These are phyloP conservation scores for Cnidoscolus chayamansa DNA, from an alignment of 441 rosid species.

Conservation along the genomic window DNA sequence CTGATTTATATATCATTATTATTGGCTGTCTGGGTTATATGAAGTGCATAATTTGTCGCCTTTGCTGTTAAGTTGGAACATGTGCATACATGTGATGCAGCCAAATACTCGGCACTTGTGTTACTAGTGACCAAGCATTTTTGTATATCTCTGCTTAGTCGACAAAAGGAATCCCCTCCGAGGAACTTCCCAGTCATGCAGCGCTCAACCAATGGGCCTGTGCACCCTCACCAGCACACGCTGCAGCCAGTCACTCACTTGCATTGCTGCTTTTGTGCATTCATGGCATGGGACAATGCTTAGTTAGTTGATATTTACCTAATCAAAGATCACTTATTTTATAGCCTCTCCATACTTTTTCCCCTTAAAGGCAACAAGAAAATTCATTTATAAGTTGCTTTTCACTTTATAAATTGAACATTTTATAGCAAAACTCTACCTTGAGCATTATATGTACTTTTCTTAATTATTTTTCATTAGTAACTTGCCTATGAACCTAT, in stretches of 20 bases:
- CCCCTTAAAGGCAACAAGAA: not conserved
- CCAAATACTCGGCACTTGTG: no score
- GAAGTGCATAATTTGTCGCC: not conserved
- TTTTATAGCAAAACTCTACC: not conserved
- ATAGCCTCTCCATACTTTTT: not conserved
- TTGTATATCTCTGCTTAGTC: no score
- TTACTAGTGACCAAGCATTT: no score
- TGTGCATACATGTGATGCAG: no score
- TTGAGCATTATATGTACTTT: not conserved
- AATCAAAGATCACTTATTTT: not conserved
- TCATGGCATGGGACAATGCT: not conserved
- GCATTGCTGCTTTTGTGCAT: not conserved
- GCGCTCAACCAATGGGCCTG: no score
- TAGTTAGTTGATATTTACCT: not conserved
- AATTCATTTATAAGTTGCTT: not conserved
- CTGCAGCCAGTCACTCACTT: no score
- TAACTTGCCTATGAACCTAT: not conserved
- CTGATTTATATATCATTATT: not conserved
- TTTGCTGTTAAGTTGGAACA: no score
- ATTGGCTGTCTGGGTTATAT: not conserved
- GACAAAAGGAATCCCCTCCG: no score
- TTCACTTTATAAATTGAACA: not conserved
- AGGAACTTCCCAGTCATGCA: no score
- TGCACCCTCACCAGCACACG: no score
- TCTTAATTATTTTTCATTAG: not conserved